Evolutionary conservation across 2,329 filamentous ascomycete genomes (phyloP).

Genomic region (Ceratocystiopsis brevicomis): DNA sequence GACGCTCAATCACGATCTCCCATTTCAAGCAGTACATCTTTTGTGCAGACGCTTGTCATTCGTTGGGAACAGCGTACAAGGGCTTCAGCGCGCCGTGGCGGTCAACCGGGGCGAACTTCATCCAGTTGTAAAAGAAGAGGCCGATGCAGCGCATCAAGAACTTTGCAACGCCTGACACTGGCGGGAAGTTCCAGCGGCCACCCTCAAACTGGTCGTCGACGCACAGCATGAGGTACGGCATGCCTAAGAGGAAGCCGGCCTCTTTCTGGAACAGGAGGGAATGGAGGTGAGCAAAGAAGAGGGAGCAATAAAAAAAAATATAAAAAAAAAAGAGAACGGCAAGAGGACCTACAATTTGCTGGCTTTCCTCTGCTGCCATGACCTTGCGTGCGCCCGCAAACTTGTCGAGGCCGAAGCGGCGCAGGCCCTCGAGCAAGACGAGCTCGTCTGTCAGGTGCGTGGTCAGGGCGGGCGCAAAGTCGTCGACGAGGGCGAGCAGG

Average conservation of each 20-base stretch:
- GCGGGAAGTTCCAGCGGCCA: slow-evolving; percentile 17
- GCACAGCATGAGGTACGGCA: slow-evolving; percentile 9
- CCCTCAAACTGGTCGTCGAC: slow-evolving; percentile 12
- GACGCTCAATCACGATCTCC: no score
- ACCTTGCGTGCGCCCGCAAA: slow-evolving; percentile 9
- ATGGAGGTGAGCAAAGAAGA: no score
- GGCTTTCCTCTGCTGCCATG: slow-evolving; percentile 1
- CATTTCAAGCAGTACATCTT: no score
- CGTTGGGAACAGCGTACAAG: slow-evolving; percentile 10
- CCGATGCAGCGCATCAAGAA: slow-evolving; percentile 8
- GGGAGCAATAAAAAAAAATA: neutral
- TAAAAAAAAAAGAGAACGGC: no score
- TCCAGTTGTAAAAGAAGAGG: slow-evolving; percentile 10
- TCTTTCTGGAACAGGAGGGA: slow-evolving; percentile 7
- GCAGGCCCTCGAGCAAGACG: slow-evolving; percentile 16
- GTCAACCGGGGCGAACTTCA: slow-evolving; percentile 14
- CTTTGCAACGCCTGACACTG: slow-evolving; percentile 9
- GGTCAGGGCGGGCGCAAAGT: slow-evolving; percentile 17
- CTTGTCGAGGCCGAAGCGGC: slow-evolving; percentile 15
- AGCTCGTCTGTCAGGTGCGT: slow-evolving; percentile 23
- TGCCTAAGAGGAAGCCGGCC: slow-evolving; percentile 7
- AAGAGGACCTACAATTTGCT: slow-evolving; percentile 9
- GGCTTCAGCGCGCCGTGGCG: slow-evolving; percentile 9
- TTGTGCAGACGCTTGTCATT: no score
- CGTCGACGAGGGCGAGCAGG: slow-evolving; percentile 16